Percentiles rank a stretch among this genome's conserved stretches.
These are phyloP conservation scores for Ormosia semicastrata DNA, from an alignment of 306 rosid genomes.

Conservation along the genomic window DNA sequence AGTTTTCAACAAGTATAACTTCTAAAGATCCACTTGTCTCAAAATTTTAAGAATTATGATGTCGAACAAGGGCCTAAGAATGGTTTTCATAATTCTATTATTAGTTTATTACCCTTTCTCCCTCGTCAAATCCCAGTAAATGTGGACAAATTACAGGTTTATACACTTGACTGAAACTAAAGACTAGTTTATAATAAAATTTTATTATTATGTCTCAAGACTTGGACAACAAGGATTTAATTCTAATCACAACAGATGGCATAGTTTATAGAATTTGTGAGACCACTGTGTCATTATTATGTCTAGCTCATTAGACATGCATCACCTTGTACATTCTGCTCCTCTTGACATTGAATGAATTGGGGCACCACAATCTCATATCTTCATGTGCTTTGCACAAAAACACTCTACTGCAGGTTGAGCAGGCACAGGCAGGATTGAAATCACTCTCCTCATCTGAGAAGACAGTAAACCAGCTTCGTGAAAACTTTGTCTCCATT, in stretches of 20 bases:
- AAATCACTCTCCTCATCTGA: conserved; percentile 77
- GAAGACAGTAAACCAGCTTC: conserved; percentile 69
- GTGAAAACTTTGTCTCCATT: conserved; percentile 84
- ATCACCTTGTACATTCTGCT: not conserved
- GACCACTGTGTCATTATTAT: not conserved
- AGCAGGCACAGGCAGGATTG: conserved; percentile 82
- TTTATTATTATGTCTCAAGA: not conserved
- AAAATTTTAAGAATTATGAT: not conserved
- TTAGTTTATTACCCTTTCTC: not conserved
- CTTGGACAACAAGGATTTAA: not conserved
- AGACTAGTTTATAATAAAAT: conserved; percentile 5
- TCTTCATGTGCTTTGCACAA: conserved; percentile 21
- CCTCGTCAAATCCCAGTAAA: conserved; percentile 6
- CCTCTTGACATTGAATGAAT: conserved; percentile 22
- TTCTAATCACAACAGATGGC: not conserved
- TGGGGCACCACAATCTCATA: conserved; percentile 14
- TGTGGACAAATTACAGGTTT: not conserved
- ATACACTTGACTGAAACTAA: not conserved
- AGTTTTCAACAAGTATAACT: not conserved
- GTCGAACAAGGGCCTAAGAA: not conserved
- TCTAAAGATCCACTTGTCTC: not conserved
- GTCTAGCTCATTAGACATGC: conserved; percentile 4
- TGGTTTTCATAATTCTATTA: not conserved
- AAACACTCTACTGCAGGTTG: conserved; percentile 67
- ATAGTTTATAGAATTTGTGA: conserved; percentile 10